Evolutionary conservation across 805 yeast species (phyloP), one percentile per base, ranked within the genome.

Genomic region (Kazachstania africana): DNA sequence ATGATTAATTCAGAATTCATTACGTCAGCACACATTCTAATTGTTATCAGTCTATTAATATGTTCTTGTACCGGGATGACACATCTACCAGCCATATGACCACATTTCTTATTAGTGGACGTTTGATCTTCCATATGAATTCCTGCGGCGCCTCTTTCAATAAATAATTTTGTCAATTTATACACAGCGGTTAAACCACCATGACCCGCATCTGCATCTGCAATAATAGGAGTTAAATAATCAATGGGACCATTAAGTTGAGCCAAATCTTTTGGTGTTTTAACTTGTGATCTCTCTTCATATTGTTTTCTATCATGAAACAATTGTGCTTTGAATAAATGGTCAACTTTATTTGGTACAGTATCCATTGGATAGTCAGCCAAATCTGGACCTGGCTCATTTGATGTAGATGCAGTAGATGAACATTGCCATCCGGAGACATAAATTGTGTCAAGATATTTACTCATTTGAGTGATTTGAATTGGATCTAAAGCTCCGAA

Each of bases 391-490:
- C 94, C 83, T 22, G 97, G 98, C 65, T 88, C 97, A 57, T 88
- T 88, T 25, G 95, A 82, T 26, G 95, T 82, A 12, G 96, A 85
- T 33, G 97, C 96, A 33, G 97, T 88, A 15, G 96, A 85, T 29
- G 95, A 85, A 59, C 94, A 87, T 67, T 88, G 98, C 98, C 98
- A 88, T 33, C 98, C 98, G 26, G 94, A 80, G 42, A 88, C 93
- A 59, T 88, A 88, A 47, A 88, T 72, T 9, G 94, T 72, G 61
- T 87, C 97, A 50, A 88, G 68, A 62, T 83, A 84, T 60, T 82
- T 83, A 47, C 95, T 94, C 97, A 88, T 88, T 63, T 88, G 96
- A 38, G 95, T 67, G 43, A 85, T 84, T 56, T 88, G 96, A 44
- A 88, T 79, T 17, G 96, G 95, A 59, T 88, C 96, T 48, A 88